A percentile compares a stretch with the other conserved stretches of the same genome.
Conservation (phyloP, 2,329 filamentous ascomycete genomes). For the Didymella glomerata region DNA sequence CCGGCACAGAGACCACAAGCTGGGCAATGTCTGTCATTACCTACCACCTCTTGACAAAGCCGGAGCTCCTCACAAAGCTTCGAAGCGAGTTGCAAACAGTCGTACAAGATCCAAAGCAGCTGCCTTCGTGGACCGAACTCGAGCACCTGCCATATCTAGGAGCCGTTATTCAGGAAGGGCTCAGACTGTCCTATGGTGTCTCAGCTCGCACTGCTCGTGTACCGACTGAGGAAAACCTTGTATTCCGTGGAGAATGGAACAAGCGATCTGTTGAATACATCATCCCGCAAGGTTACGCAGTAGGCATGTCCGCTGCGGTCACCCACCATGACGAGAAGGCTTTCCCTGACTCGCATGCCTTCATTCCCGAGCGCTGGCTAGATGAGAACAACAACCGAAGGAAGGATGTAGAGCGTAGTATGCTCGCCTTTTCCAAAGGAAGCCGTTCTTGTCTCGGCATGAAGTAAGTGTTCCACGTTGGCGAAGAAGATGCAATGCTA, state of each 20-base stretch:
- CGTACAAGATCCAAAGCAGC: conserved; percentile 26
- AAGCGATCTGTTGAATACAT: conserved; percentile 33
- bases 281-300: conserved; percentile 34
- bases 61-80: conserved; percentile 32
- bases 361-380: conserved; percentile 45
- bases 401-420: conserved; percentile 38
- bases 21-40: conserved; percentile 39
- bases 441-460: conserved; percentile 45
- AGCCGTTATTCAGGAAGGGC: conserved; percentile 45
- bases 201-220: conserved; percentile 39
- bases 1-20: conserved; percentile 48
- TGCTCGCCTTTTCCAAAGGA: conserved; percentile 46
- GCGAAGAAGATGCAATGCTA: conserved; percentile 1
- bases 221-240: conserved; percentile 33
- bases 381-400: conserved; percentile 35
- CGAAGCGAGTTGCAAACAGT: conserved; percentile 35
- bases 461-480: conserved; percentile 36
- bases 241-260: conserved; percentile 39
- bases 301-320: conserved; percentile 40
- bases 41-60: conserved; percentile 42
- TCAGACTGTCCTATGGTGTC: conserved; percentile 40
- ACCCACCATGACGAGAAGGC: conserved; percentile 36
- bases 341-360: conserved; percentile 37
- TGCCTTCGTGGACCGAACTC: conserved; percentile 32
- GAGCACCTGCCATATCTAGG: conserved; percentile 45